Base-by-base conservation (phyloP, 768 basidiomycete species). In the Agaricus subrufescens region DNA sequence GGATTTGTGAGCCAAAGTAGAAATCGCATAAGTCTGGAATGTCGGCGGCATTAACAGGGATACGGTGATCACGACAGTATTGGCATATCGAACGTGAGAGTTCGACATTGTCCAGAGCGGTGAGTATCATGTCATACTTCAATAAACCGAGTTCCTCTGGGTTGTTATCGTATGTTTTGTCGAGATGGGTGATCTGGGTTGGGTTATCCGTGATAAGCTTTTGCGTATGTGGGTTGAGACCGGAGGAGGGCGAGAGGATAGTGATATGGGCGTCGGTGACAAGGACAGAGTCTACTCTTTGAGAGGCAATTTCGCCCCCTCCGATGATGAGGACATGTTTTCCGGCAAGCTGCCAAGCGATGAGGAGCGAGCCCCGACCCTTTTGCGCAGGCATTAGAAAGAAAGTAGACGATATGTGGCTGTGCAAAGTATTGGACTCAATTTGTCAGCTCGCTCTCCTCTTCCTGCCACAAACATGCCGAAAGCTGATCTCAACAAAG, bases 1-100 rank as follows among this genome's bases (percentile, higher is more conserved):
- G 86, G 58, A 98, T 85, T 68, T 93, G 91, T 3, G 92, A 89
- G 49, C 97, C 97, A 73, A 98, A 99, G 76, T 95, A 98, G 66
- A 99, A 99, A 71, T 99, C 96, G 77, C 97, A 99, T 43, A 86
- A 82, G 44, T 90, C 85, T 2, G 97, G 97, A 58, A 98, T 89
- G 73, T 99, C 96, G 39, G 97, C 97, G 58, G 94, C 93, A 70
- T 99, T 99, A 53, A 96, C 87, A 6, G 94, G 93, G 49, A 98
- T 87, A 46, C 76, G 80, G 52, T 70, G 76, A 26, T 78, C 74
- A 53, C 93, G 74, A 63, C 89, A 89, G 62, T 86, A 73, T 8
- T 77, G 64, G 64, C 82, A 88, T 44, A 98, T 94, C n/a, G 77
- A 66, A 52, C 81, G 81, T 26, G 90, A 92, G 55, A 82, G 75